Evolutionary conservation across 805 yeast species (phyloP).

Genomic region (Cyberlindnera amylophila): DNA sequence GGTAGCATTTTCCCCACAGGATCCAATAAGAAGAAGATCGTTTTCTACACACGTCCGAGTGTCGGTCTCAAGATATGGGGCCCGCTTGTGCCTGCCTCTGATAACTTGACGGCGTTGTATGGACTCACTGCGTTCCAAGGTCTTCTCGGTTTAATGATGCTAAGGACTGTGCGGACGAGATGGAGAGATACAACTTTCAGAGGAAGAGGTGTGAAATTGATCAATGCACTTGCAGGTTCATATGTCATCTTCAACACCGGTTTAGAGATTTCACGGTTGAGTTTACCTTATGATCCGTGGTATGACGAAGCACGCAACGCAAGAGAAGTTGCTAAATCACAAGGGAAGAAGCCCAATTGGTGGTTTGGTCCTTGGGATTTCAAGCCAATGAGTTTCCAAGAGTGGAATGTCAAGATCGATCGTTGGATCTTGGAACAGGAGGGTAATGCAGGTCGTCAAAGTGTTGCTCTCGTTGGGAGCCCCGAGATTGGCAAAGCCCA

Average conservation of each 20-base stretch:
- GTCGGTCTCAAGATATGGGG: constrained; percentile 63
- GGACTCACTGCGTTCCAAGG: constrained; percentile 51
- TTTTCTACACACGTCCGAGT: constrained; percentile 44
- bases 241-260: constrained; percentile 49
- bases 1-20: constrained; percentile 3
- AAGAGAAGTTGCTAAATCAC: constrained; percentile 39
- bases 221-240: constrained; percentile 40
- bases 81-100: constrained; percentile 71
- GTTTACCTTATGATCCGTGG: constrained; percentile 63
- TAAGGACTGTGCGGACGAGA: constrained; percentile 21
- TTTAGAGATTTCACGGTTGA: constrained; percentile 50
- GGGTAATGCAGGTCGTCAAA: constrained; percentile 9
- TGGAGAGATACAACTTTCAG: constrained; percentile 26
- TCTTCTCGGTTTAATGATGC: constrained; percentile 39
- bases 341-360: constrained; percentile 46
- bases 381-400: constrained; percentile 46
- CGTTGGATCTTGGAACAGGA: constrained; percentile 25
- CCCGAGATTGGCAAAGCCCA: constrained; percentile 20
- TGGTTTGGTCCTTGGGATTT: constrained; percentile 69
- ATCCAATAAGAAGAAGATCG: constrained; percentile 4
- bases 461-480: constrained; percentile 11
- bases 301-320: constrained; percentile 58
- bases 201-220: constrained; percentile 29
- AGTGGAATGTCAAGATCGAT: constrained; percentile 29
- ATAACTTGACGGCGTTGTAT: constrained; percentile 51